These are phyloP conservation scores for Abrus pulchellus DNA, from an alignment of 306 rosid species.

Conservation along the genomic window DNA sequence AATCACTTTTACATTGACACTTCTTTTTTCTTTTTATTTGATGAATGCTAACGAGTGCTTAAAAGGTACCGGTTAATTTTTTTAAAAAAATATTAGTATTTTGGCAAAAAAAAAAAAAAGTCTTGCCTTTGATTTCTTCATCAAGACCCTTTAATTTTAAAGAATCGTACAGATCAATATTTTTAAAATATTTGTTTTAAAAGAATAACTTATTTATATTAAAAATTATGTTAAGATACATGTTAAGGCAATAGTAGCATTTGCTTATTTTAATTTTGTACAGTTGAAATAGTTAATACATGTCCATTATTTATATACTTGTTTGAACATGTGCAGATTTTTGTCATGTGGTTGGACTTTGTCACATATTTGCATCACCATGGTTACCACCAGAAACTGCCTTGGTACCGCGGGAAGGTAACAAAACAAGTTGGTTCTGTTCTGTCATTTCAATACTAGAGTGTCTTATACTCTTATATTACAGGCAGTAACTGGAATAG, in stretches of 20 bases:
- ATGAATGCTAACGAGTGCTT: too few relatives aligned
- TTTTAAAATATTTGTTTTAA: too few relatives aligned
- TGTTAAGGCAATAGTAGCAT: too few relatives aligned
- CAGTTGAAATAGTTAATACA: not conserved
- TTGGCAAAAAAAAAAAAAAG: too few relatives aligned
- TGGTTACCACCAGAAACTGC: conserved; percentile 80
- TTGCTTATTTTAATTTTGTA: not conserved
- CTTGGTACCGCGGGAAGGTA: conserved; percentile 99
- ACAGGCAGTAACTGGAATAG: not conserved
- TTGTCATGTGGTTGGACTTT: conserved; percentile 88
- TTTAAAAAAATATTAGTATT: too few relatives aligned
- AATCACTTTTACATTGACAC: conserved; percentile 5
- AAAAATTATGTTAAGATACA: too few relatives aligned
- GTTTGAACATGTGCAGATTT: conserved; percentile 57
- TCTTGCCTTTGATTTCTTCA: too few relatives aligned
- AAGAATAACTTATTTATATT: too few relatives aligned
- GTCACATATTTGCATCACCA: conserved; percentile 98
- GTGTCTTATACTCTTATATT: not conserved
- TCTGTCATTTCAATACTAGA: not conserved
- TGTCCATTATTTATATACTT: not conserved
- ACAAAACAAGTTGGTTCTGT: not conserved
- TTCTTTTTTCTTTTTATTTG: not conserved
- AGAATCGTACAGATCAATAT: too few relatives aligned
- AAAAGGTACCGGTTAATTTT: too few relatives aligned
- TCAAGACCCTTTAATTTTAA: too few relatives aligned